Evolutionary conservation across 257 asterid species (phyloP).

Genomic region (Primulina huaijiensis): DNA sequence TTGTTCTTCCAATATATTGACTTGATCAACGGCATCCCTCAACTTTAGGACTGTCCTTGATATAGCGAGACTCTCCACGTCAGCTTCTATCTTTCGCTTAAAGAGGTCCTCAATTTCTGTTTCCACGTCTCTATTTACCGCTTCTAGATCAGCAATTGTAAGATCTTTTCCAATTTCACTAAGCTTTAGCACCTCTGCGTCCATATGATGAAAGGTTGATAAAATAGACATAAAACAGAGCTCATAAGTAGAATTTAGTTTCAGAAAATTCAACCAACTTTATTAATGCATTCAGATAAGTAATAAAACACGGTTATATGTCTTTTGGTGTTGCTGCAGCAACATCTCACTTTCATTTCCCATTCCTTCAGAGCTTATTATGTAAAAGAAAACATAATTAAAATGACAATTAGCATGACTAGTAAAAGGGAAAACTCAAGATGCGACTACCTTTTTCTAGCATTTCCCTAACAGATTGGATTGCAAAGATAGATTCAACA

Average conservation of each 20-base stretch:
- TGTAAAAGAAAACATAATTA: constrained; percentile 7
- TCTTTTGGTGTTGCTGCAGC: background rate
- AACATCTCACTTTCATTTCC: background rate
- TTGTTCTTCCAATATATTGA: constrained; percentile 45
- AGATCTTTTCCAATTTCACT: constrained; percentile 37
- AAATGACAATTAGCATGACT: constrained; percentile 2
- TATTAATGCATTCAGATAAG: background rate
- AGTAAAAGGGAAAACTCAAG: constrained; percentile 19
- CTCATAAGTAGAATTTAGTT: background rate
- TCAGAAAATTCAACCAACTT: background rate
- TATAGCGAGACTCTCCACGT: constrained; percentile 54
- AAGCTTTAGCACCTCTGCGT: constrained; percentile 45
- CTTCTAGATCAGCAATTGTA: constrained; percentile 35
- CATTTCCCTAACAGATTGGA: constrained; percentile 60
- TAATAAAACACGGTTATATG: background rate
- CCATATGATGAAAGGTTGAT: constrained; percentile 20
- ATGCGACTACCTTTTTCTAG: constrained; percentile 50
- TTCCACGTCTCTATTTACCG: constrained; percentile 27
- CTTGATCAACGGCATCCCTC: constrained; percentile 47
- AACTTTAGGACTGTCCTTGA: constrained; percentile 44
- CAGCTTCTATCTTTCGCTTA: constrained; percentile 71
- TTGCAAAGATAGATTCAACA: constrained; percentile 41
- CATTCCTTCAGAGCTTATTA: constrained; percentile 1
- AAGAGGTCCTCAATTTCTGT: constrained; percentile 56
- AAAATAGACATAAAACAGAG: constrained; percentile 2